phyloP scores from a whole-genome alignment of 2,329 filamentous ascomycete genomes.

The Penicillium psychrosexuale region DNA sequence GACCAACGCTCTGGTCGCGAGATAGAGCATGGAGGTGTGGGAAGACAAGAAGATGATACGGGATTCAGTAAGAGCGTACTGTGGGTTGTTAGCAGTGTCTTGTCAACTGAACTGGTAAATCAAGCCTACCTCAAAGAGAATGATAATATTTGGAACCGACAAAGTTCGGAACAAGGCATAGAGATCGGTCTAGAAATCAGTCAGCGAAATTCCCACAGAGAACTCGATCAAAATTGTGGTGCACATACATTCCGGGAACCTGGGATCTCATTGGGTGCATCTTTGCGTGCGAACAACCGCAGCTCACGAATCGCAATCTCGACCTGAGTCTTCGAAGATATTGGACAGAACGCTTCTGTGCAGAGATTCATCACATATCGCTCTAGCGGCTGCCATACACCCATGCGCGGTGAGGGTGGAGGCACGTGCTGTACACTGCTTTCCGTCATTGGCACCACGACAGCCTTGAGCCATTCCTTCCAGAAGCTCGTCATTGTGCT shows the following conservation, averaged over 20 bases:
- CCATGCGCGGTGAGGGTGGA: constrained; percentile 81
- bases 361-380: constrained; percentile 96
- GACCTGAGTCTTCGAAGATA: constrained; percentile 92
- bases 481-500: constrained; percentile 82
- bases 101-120: background rate
- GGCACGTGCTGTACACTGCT: constrained; percentile 79
- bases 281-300: constrained; percentile 86
- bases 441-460: constrained; percentile 94
- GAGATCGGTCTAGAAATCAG: constrained; percentile 62
- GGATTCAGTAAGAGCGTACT: constrained; percentile 84
- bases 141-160: constrained; percentile 87
- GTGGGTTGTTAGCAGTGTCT: constrained; percentile 2
- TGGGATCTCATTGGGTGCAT: constrained; percentile 88
- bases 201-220: constrained; percentile 10
- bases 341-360: constrained; percentile 86
- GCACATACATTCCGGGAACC: constrained; percentile 67
- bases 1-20: constrained; percentile 82
- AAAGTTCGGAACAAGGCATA: constrained; percentile 89
- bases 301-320: constrained; percentile 87
- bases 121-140: constrained; percentile 67
- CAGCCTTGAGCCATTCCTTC: constrained; percentile 96
- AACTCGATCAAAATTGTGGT: background rate
- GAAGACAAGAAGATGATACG: constrained; percentile 95
- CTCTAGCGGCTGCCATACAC: constrained; percentile 93
- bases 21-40: constrained; percentile 91